A percentile compares a stretch with the other conserved stretches of the same genome.
Conservation (phyloP, 2,329 filamentous ascomycete species). For the Aplosporella prunicola region DNA sequence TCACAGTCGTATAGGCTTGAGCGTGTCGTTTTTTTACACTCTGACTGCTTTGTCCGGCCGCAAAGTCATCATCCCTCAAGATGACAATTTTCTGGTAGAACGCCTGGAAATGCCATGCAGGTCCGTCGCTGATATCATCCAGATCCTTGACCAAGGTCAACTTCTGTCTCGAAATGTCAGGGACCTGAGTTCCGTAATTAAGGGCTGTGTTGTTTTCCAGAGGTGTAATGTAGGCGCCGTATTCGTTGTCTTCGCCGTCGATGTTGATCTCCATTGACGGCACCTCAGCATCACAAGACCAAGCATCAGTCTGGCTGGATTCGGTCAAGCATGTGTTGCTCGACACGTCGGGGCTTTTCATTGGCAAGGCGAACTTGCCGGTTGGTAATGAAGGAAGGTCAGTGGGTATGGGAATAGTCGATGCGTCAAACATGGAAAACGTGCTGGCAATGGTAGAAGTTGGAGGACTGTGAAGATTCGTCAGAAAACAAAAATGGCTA, state of each 20-base stretch:
- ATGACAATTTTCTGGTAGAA: constrained; percentile 58
- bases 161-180: constrained; percentile 38
- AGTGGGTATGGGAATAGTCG: constrained; percentile 38
- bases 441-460: constrained; percentile 23
- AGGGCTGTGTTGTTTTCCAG: constrained; percentile 33
- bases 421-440: constrained; percentile 41
- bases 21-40: constrained; percentile 10
- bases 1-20: background rate
- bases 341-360: constrained; percentile 36
- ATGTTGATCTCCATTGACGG: constrained; percentile 5
- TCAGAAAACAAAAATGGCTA: too few species aligned
- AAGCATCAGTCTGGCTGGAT: constrained; percentile 37
- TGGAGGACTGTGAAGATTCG: constrained; percentile 13
- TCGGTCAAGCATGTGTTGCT: constrained; percentile 42
- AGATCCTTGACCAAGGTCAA: constrained; percentile 50
- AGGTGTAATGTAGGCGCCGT: constrained; percentile 16
- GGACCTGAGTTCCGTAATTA: constrained; percentile 54
- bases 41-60: constrained; percentile 17
- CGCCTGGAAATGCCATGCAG: constrained; percentile 54
- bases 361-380: constrained; percentile 40
- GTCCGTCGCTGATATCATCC: constrained; percentile 46
- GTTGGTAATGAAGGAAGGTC: constrained; percentile 39
- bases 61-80: constrained; percentile 31
- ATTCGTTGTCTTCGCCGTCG: background rate
- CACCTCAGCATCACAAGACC: constrained; percentile 36